phyloP scores from a whole-genome alignment of 2,329 filamentous ascomycete species.

The Talaromyces amestolkiae region DNA sequence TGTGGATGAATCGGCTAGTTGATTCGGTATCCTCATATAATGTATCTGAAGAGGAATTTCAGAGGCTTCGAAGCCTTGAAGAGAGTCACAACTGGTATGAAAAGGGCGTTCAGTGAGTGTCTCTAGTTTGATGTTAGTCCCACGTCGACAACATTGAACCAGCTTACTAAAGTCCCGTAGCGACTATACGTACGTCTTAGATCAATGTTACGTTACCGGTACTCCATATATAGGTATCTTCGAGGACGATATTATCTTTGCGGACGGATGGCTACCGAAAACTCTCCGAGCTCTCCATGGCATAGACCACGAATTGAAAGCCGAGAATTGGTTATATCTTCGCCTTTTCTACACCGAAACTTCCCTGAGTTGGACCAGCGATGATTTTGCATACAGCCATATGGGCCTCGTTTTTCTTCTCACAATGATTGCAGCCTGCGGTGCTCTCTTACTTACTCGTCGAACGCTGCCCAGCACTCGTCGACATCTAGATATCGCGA shows the following conservation, averaged over 20 bases:
- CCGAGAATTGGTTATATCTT: constrained; percentile 29
- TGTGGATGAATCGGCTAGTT: constrained; percentile 25
- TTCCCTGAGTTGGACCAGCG: constrained; percentile 26
- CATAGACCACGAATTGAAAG: background rate
- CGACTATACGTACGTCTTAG: constrained; percentile 34
- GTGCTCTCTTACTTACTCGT: constrained; percentile 20
- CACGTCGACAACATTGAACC: background rate
- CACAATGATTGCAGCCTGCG: constrained; percentile 13
- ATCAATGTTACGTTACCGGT: constrained; percentile 28
- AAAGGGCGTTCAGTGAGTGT: constrained; percentile 33
- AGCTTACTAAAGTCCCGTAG: constrained; percentile 15
- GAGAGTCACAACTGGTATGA: constrained; percentile 28
- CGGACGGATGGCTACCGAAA: constrained; percentile 37
- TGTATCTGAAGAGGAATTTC: constrained; percentile 21
- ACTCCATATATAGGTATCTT: constrained; percentile 37
- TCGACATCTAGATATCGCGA: constrained; percentile 21
- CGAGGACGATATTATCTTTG: constrained; percentile 40
- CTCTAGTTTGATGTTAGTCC: background rate
- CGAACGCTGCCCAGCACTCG: constrained; percentile 15
- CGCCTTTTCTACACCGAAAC: constrained; percentile 38
- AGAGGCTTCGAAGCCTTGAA: constrained; percentile 27
- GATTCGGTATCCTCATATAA: constrained; percentile 25
- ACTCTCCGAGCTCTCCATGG: constrained; percentile 26
- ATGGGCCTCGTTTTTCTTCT: constrained; percentile 26
- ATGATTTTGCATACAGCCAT: constrained; percentile 27